Evolutionary conservation across 106 monocot species (phyloP).

Genomic region (Iris macrosiphon): DNA sequence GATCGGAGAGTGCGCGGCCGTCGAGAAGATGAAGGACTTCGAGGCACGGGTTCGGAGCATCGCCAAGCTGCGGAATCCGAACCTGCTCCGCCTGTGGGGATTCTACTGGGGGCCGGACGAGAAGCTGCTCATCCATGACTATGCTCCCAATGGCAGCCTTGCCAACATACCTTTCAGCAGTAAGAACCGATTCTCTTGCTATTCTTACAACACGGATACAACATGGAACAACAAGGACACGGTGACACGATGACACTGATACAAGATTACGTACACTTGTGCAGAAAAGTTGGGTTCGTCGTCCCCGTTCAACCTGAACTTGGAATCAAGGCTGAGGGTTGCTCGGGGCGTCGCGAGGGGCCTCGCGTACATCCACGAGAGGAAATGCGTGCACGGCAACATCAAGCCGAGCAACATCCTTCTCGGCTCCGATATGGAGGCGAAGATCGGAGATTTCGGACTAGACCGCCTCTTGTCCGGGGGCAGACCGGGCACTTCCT

Average conservation of each 20-base stretch:
- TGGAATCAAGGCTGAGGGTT: slow-evolving; percentile 65
- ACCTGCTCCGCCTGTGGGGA: slow-evolving; percentile 68
- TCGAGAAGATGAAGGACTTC: slow-evolving; percentile 79
- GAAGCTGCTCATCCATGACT: slow-evolving; percentile 90
- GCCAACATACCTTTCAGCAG: slow-evolving; percentile 86
- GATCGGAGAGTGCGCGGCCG: slow-evolving; percentile 59
- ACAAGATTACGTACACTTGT: background rate
- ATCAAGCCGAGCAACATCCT: slow-evolving; percentile 92
- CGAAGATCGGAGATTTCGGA: slow-evolving; percentile 70
- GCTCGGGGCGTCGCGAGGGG: slow-evolving; percentile 79
- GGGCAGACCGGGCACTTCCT: slow-evolving; percentile 35
- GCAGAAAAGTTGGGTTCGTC: slow-evolving; percentile 76
- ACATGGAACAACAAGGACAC: too few relatives aligned
- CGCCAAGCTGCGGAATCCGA: slow-evolving; percentile 76
- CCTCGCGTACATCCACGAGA: slow-evolving; percentile 81
- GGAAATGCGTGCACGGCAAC: slow-evolving; percentile 86
- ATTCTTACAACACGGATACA: background rate
- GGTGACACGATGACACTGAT: too few relatives aligned
- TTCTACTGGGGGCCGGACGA: slow-evolving; percentile 98
- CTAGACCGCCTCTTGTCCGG: slow-evolving; percentile 50
- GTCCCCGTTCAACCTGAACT: slow-evolving; percentile 45
- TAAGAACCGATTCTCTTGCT: slow-evolving; percentile 16
- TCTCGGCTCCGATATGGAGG: slow-evolving; percentile 56
- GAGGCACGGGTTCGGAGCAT: slow-evolving; percentile 71
- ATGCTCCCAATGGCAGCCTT: slow-evolving; percentile 88